A percentile compares a stretch with the other conserved stretches of the same genome.
Evolutionary conservation across 2,329 filamentous ascomycete species (phyloP).

Genomic region (Penicillium occitanis): DNA sequence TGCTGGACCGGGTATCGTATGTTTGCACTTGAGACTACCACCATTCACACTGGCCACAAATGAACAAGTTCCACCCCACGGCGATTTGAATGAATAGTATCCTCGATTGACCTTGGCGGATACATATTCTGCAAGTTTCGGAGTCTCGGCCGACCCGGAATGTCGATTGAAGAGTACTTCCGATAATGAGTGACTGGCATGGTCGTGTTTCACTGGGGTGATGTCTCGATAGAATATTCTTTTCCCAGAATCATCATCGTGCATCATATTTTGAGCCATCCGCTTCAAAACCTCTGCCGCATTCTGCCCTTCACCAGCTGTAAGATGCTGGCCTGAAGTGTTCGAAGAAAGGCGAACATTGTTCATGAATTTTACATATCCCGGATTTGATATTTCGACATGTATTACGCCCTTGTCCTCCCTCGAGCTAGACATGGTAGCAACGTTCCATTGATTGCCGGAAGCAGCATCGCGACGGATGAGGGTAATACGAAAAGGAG

Average conservation of each 20-base stretch:
- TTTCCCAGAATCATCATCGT: not conserved
- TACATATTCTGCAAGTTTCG: constrained; percentile 12
- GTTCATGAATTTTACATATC: constrained; percentile 59
- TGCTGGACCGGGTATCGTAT: constrained; percentile 55
- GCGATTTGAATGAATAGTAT: constrained; percentile 74
- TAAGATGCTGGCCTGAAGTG: constrained; percentile 30
- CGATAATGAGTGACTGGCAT: not conserved
- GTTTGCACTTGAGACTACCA: constrained; percentile 70
- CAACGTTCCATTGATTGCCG: constrained; percentile 73
- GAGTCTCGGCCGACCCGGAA: constrained; percentile 11
- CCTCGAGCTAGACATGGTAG: constrained; percentile 54
- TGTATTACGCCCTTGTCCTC: constrained; percentile 41
- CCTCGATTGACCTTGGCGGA: constrained; percentile 38
- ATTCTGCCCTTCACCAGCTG: not conserved
- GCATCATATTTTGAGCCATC: constrained; percentile 10
- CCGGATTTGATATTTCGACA: constrained; percentile 59
- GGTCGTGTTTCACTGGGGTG: constrained; percentile 16
- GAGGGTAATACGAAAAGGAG: constrained; percentile 53
- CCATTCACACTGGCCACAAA: constrained; percentile 78
- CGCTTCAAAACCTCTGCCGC: constrained; percentile 15
- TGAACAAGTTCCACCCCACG: constrained; percentile 84
- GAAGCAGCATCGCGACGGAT: constrained; percentile 72
- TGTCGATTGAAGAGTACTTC: constrained; percentile 16
- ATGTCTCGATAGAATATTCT: constrained; percentile 16
- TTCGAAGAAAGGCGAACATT: constrained; percentile 39